A percentile compares a stretch with the other conserved stretches of the same genome.
phyloP scores from a whole-genome alignment of 306 rosid genomes.

The Cucurbita ficifolia region DNA sequence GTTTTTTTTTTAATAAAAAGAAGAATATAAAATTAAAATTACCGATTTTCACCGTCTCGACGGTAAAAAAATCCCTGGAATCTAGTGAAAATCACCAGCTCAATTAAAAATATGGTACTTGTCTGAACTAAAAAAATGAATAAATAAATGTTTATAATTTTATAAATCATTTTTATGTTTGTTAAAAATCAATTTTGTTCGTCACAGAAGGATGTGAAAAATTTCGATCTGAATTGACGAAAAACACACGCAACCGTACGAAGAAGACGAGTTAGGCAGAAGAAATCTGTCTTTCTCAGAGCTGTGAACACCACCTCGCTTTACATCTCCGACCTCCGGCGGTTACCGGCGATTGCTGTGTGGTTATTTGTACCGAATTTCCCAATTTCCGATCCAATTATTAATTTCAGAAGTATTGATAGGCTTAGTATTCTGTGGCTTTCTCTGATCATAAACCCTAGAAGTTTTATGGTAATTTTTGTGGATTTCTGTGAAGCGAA shows the following conservation, averaged over 20 bases:
- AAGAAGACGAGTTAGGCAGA: slow-evolving; percentile 4
- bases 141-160: no score
- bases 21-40: no score
- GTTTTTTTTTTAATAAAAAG: no score
- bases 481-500: neutral
- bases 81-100: no score
- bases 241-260: neutral
- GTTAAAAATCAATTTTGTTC: neutral
- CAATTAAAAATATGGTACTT: no score
- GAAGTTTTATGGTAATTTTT: neutral
- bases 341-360: neutral
- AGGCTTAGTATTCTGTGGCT: neutral
- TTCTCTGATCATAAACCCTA: slow-evolving; percentile 8
- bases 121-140: no score
- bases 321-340: neutral
- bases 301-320: neutral
- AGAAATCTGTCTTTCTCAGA: neutral
- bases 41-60: no score
- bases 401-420: neutral
- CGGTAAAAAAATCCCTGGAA: no score
- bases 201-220: neutral
- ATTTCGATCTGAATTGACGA: neutral
- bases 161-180: neutral
- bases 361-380: neutral
- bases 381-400: neutral